Base-by-base conservation (phyloP, 1,284 basidiomycete genomes). In the Anthracocystis panici-leucophaei region DNA sequence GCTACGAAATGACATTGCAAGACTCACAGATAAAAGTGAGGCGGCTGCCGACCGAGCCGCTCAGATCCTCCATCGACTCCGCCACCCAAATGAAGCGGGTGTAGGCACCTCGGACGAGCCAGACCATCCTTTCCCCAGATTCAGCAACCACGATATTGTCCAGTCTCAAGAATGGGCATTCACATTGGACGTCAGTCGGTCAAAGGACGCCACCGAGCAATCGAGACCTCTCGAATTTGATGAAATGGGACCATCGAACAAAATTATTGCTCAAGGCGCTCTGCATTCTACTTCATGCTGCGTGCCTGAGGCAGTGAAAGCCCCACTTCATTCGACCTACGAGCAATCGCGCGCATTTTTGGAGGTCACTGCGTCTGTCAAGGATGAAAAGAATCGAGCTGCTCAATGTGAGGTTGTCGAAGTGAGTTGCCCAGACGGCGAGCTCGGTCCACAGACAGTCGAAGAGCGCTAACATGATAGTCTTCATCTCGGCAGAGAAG, bases 331-430 rank as follows among this genome's bases (percentile, higher is more conserved):
- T 35, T 42, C 35, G 11, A 29, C 50, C 5, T 57, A 52, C 35
- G 62, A 65, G 27, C 55, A 53, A n/a, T 57, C 50, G 16, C 42
- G 55, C 27, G 48, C 50, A 2, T 65, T 65, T 35, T 45, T 65
- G 23, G 18, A 35, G 1, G 56, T 65, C 12, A 65, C 51, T 18
- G 42, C 51, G 16, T 41, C 56, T 7, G 38, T 65, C 48, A 52
- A 53, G 21, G 18, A 57, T 40, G 58, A 57, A 11, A 16, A 35
- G 1, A 27, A 21, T 8, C 48, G 41, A 11, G n/a, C 23, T 8
- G 3, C n/a, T 40, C 65, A 60, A 27, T 56, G 57, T 27, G 54
- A 48, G 3, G n/a, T 60, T 20, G 53, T 57, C 23, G 49, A 66
- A 53, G 65, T 57, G 48, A 52, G 63, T 23, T 18, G 11, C 7